A percentile compares a stretch with the other conserved stretches of the same genome.
Conservation (phyloP, 305 asterid species). For the Euphrasia arctica region DNA sequence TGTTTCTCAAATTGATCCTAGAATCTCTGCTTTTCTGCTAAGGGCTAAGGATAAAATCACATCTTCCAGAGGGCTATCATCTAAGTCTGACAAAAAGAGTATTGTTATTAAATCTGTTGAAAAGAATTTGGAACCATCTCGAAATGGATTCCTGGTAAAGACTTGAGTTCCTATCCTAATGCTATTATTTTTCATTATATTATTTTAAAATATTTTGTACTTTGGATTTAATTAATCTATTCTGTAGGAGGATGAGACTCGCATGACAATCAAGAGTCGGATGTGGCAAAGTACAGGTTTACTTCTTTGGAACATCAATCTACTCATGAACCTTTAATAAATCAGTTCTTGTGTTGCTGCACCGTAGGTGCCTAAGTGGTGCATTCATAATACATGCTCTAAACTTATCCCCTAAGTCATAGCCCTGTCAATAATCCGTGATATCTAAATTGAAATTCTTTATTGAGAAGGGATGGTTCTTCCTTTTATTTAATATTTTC, state of each 20-base stretch:
- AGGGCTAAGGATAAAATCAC: conserved; percentile 36
- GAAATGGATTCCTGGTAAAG: conserved; percentile 28
- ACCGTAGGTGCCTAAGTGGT: neutral
- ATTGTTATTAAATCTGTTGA: neutral
- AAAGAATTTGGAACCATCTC: conserved; percentile 20
- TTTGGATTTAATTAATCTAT: conserved; percentile 5
- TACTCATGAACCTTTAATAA: neutral
- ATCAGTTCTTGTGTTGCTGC: conserved; percentile 4
- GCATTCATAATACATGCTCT: neutral
- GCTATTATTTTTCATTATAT: conserved; percentile 15
- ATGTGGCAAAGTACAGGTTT: conserved; percentile 32
- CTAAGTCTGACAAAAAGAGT: neutral
- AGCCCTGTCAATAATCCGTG: neutral
- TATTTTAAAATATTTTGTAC: neutral
- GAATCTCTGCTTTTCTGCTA: conserved; percentile 33
- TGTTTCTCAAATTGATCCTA: conserved; percentile 33
- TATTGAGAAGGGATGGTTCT: neutral
- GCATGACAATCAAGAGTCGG: neutral
- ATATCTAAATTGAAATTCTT: neutral
- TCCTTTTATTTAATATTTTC: neutral
- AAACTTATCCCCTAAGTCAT: neutral
- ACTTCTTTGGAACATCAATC: conserved; percentile 7
- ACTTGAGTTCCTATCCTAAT: conserved; percentile 14
- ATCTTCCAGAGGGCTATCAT: conserved; percentile 22
- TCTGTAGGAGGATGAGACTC: conserved; percentile 32